Percentiles rank a stretch among this genome's conserved stretches.
These are phyloP conservation scores for Prunella vulgaris DNA, from an alignment of 257 asterid species.

Conservation along the genomic window DNA sequence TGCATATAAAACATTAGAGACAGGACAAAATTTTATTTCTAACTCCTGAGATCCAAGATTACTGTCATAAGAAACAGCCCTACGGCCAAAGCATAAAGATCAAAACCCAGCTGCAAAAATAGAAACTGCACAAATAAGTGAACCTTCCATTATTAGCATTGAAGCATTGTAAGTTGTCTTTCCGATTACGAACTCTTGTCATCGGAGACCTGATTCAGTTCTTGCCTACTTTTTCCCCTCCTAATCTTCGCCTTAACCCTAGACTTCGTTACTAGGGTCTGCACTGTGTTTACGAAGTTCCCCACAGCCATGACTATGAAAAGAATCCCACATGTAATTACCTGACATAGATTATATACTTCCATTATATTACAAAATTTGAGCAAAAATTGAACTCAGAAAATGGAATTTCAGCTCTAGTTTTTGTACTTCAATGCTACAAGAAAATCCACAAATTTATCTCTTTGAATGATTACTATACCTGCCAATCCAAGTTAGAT, in stretches of 20 bases:
- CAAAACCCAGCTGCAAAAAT: constrained; percentile 17
- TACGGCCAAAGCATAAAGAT: constrained; percentile 3
- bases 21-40: not conserved
- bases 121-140: constrained; percentile 16
- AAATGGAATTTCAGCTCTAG: not conserved
- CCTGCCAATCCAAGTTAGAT: constrained; percentile 90
- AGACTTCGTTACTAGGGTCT: constrained; percentile 77
- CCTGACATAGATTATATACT: constrained; percentile 39
- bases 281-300: constrained; percentile 82
- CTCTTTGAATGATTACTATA: constrained; percentile 14
- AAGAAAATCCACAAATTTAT: not conserved
- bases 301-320: constrained; percentile 93
- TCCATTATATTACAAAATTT: not conserved
- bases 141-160: constrained; percentile 18
- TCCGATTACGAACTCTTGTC: constrained; percentile 34
- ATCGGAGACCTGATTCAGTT: constrained; percentile 41
- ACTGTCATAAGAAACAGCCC: constrained; percentile 4
- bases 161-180: not conserved
- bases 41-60: constrained; percentile 23
- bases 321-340: constrained; percentile 83
- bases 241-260: constrained; percentile 78
- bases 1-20: not conserved
- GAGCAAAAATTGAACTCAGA: not conserved
- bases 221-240: constrained; percentile 75
- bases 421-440: not conserved